Percentiles rank a stretch among this genome's conserved stretches.
These are phyloP conservation scores for Ilex aquifolium DNA, from an alignment of 257 asterid genomes.

Conservation along the genomic window DNA sequence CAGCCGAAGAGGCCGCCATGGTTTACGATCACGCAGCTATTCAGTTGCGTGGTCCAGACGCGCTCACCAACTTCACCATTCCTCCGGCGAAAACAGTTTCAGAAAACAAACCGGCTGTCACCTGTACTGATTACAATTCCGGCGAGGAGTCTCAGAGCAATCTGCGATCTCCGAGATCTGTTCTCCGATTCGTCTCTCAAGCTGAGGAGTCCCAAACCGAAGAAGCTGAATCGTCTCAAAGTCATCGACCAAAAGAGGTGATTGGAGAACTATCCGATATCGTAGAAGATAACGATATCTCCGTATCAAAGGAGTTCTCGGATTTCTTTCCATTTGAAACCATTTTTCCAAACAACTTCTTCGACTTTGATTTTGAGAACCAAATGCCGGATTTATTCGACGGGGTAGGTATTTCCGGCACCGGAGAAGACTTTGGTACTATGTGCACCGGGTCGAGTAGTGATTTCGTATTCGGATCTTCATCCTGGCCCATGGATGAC, in stretches of 20 bases:
- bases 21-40: constrained; percentile 99
- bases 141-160: constrained; percentile 59
- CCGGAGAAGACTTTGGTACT: constrained; percentile 26
- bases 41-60: constrained; percentile 87
- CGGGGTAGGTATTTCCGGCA: constrained; percentile 29
- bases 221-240: constrained; percentile 11
- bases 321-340: constrained; percentile 26
- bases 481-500: constrained; percentile 44
- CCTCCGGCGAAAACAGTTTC: constrained; percentile 16
- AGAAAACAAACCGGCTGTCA: constrained; percentile 7
- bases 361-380: constrained; percentile 52
- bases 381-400: constrained; percentile 45
- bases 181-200: constrained; percentile 44
- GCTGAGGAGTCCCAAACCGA: constrained; percentile 30
- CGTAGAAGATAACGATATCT: neutral
- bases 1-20: constrained; percentile 99
- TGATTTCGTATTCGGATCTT: constrained; percentile 35
- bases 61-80: constrained; percentile 67
- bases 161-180: constrained; percentile 69
- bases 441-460: constrained; percentile 38
- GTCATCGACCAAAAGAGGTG: neutral
- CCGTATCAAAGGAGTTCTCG: constrained; percentile 26
- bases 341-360: constrained; percentile 34
- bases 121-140: constrained; percentile 57
- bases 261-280: too few species aligned